Base-by-base conservation (phyloP, 1,139 yeast genomes). In the Nakaseomyces bracarensis region DNA sequence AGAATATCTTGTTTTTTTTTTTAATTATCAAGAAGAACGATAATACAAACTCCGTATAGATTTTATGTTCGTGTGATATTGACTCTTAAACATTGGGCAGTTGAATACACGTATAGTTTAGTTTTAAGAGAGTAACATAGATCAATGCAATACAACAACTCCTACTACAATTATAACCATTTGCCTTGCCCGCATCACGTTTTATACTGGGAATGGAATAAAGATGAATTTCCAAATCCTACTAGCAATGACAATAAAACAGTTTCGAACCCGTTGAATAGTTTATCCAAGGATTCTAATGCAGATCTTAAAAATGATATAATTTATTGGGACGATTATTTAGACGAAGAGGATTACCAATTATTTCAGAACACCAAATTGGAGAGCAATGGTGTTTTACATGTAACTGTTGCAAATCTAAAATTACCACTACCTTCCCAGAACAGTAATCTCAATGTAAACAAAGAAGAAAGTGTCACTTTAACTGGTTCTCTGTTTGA, bases 311-410 rank as follows among this genome's bases (percentile, higher is more conserved):
- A 33, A 21, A 20, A 11, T 20, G 36, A 33, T 21, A 21, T 16
- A 13, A 26, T 20, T 11, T 55, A 52, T 33, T 55, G 59, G 59
- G 56, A 53, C 30, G 48, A 45, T 28, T 55, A 54, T 33, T 54
- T 52, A 30, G 57, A 53, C 25, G 58, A 55, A 35, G 57, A 52
- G 16, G 55, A 52, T 39, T 54, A 58, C 55, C 49, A 50, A 34
- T 42, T 51, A 8, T 55, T 55, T 38, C 50, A 49, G 33, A 45
- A 47, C 10, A 43, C 49, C 19, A 52, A 52, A 28, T 39, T 51
- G 37, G 55, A 52, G 31, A 46, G 52, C 41, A 48, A 41, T 34
- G 55, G 53, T 13, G 43, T 46, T 2, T 46, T 46, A 7, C 46
- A 49, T 4, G 45, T 48, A 31, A 19, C 39, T 4, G 21, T 33